Conservation (phyloP, 2,329 filamentous ascomycete genomes). For the Penicillium sp. region DNA sequence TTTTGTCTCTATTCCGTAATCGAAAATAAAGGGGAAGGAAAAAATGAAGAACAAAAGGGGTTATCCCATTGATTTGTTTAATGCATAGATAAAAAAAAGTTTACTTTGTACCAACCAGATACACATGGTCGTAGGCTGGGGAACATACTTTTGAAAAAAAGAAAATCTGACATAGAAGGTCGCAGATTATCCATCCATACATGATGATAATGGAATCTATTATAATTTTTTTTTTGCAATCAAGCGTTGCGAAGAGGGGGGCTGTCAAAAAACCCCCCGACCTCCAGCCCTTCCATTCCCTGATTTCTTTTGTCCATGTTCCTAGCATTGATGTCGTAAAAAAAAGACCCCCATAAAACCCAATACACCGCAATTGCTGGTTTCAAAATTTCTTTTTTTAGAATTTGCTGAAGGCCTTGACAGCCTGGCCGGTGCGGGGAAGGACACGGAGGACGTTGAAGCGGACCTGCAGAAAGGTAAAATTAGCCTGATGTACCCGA, state of each 20-base stretch:
- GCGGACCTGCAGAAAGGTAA: slow-evolving; percentile 63
- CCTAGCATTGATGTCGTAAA: slow-evolving; percentile 13
- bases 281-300: neutral
- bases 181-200: slow-evolving; percentile 6
- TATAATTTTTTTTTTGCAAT: slow-evolving; percentile 8
- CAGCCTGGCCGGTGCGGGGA: slow-evolving; percentile 91
- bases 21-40: neutral
- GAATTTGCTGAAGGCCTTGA: slow-evolving; percentile 99
- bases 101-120: slow-evolving; percentile 7
- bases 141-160: neutral
- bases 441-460: slow-evolving; percentile 99
- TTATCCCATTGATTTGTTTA: neutral
- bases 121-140: neutral
- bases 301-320: slow-evolving; percentile 5
- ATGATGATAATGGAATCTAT: slow-evolving; percentile 10
- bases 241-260: slow-evolving; percentile 8
- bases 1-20: neutral
- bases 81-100: neutral
- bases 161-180: neutral
- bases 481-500: neutral
- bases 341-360: slow-evolving; percentile 11
- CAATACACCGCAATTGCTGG: slow-evolving; percentile 11
- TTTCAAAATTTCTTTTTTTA: slow-evolving; percentile 50
- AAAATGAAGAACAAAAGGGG: neutral
- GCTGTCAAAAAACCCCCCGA: neutral